Evolutionary conservation across 768 basidiomycete species (phyloP), one percentile per base, ranked within the genome.

Genomic region (Leccinellum albellum): DNA sequence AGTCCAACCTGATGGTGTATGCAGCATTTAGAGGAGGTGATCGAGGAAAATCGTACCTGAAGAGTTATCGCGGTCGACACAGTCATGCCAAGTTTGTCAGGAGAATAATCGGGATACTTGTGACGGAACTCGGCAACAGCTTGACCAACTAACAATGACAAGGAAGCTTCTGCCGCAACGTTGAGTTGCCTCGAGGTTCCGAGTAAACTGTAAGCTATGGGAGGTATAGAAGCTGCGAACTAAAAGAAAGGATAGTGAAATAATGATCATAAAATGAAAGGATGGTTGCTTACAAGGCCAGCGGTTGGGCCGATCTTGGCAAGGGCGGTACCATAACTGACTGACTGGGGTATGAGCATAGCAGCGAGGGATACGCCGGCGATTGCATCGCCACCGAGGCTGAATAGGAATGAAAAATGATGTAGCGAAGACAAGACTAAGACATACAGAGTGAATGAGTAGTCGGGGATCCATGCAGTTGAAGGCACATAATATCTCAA

Each of bases 291-390:
- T 66, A 91, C 90, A 66, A 98, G 75, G 50, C 95, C 95, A 45
- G 91, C 82, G 3, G 91, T 82, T 13, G 94, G 94, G 59, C 84
- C 89, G 40, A 97, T 75, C 62, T 90, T 85, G 17, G 94, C 93
- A 12, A 98, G 76, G 0, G 92, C 89, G 3, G 89, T 85, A 8
- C 92, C 95, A 66, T 98, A 97, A 70, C 90, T 92, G 69, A 97
- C 89, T 1, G 91, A 90, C 70, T 91, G 87, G 6, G 91, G 89
- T 66, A 91, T 88, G 45, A 91, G 78, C 81, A 91, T 88, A 51
- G 84, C 86, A 20, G 89, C 88, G 9, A 97, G 85, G 0, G 94
- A 94, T 28, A 94, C 66, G 17, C 94, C 95, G 26, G 91, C 91
- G 0, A 93, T 76, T n/a, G 91, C 63, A 70, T 95, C 92, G 20